Base-by-base conservation (phyloP, 345 rosid species). In the Citrus australasica region DNA sequence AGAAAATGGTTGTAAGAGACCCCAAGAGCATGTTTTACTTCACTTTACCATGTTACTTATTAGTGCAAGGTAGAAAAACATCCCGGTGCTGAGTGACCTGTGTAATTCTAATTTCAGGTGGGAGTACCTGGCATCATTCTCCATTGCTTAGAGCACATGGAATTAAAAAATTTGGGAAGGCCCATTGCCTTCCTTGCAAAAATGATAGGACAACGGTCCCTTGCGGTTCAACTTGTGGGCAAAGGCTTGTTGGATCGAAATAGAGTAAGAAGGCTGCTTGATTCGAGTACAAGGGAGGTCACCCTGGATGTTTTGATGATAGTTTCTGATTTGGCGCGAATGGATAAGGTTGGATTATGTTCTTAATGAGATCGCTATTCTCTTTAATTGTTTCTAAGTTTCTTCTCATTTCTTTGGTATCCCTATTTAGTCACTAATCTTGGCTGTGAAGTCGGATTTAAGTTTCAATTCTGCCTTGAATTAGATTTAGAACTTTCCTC, bases 121-220 rank as follows among this genome's bases (percentile, higher is more conserved):
- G 98, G 93, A 76, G 85, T 91, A 77, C 98, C 98, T 11, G 83
- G 87, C 66, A 79, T 86, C 51, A 81, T 92, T 22, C 91, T 94
- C 60, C 89, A 87, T 42, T 87, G 98, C 87, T 86, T 94, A 88
- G 98, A 92, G 71, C 94, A 94, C 28, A 67, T 96, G 86, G 98
- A 92, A 37, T 60, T 85, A 38, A 96, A 89, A 81, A 97, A 96
- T 88, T 76, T 91, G 55, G 98, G 92, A 70, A 90, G 92, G 80
- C 87, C 91, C 28, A 95, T 96, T 76, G 99, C 99, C 46, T 90
- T 94, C 82, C 83, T 96, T 79, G 99, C 99, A 83, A 94, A 96
- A 85, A 88, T 96, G 98, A 84, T 86, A 65, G 88, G 89, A 38
- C 92, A 92, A 82, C 83, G 91, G 69, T 90, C 91, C 74, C 92